Evolutionary conservation across 225 moss, liverwort and hornwort genomes (phyloP).

Genomic region (Rhytidiadelphus loreus): DNA sequence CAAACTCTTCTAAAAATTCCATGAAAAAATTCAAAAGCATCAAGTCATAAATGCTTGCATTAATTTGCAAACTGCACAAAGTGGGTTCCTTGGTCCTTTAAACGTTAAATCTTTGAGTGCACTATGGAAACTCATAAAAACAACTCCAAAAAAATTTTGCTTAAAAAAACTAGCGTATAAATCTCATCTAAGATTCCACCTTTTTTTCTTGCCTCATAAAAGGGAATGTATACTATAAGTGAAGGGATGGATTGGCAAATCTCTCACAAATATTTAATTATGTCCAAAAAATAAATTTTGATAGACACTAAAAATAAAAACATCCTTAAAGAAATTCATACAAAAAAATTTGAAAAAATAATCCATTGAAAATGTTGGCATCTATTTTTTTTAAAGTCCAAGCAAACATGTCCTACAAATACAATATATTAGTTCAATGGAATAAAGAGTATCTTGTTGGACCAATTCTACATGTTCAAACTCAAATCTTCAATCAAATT

Average conservation of each 20-base stretch:
- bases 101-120: not conserved
- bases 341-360: not conserved
- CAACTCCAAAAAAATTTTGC: too few relatives aligned
- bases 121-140: not conserved
- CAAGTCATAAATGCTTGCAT: not conserved
- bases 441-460: not conserved
- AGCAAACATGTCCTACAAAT: not conserved
- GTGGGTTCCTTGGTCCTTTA: not conserved
- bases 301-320: not conserved
- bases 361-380: not conserved
- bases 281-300: rapidly evolving
- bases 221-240: rapidly evolving
- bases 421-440: not conserved
- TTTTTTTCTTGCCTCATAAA: not conserved
- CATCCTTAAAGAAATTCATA: not conserved
- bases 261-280: not conserved
- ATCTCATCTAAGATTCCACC: not conserved
- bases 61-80: not conserved
- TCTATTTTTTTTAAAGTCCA: not conserved
- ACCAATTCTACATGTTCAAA: not conserved
- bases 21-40: not conserved
- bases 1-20: not conserved
- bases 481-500: not conserved
- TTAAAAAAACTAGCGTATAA: not conserved
- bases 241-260: not conserved